A percentile compares a stretch with the other conserved stretches of the same genome.
Conservation (phyloP, 2,329 filamentous ascomycete species). For the Colletotrichum sp. region DNA sequence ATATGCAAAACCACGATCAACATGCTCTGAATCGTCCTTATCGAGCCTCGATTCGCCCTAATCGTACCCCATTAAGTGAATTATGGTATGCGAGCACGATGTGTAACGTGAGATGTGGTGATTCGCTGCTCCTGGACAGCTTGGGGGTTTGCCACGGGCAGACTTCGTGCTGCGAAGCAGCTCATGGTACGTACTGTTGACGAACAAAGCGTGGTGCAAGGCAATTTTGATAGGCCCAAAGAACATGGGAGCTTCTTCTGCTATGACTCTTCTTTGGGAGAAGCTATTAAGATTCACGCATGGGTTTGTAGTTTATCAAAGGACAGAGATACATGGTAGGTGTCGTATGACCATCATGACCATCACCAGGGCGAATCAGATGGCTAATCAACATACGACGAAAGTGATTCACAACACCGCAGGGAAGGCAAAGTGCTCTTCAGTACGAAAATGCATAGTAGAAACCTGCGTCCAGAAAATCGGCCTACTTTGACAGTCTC, state of each 20-base stretch:
- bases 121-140: background rate
- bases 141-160: background rate
- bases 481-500: accelerated
- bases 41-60: background rate
- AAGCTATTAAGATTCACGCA: background rate
- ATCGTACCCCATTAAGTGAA: background rate
- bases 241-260: background rate
- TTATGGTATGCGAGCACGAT: background rate
- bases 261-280: background rate
- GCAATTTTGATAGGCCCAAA: background rate
- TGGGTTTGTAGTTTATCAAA: background rate
- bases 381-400: background rate
- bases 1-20: background rate
- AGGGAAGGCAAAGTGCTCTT: background rate
- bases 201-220: background rate
- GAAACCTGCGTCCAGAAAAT: background rate
- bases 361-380: background rate
- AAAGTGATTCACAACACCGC: background rate
- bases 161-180: background rate
- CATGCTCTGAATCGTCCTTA: background rate
- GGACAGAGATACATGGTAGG: background rate
- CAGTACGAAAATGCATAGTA: background rate
- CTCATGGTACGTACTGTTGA: background rate
- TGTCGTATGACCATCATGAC: background rate
- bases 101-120: background rate